phyloP scores from a whole-genome alignment of 306 rosid species.

The Vigna hirtella region DNA sequence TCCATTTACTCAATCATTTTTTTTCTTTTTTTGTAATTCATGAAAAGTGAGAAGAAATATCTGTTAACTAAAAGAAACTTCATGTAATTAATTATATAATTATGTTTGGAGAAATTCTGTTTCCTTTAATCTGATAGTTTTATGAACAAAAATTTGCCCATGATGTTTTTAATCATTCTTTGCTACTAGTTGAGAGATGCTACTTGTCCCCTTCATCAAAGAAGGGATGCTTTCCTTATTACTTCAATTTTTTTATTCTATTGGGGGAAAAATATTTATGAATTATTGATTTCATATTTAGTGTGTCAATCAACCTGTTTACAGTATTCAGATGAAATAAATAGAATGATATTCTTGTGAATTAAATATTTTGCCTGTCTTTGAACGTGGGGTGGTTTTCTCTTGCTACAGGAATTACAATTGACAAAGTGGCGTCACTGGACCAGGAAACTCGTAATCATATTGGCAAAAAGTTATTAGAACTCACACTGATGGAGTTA shows the following conservation, averaged over 20 bases:
- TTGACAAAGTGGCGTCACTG: conserved; percentile 86
- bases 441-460: conserved; percentile 87
- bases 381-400: conserved; percentile 42
- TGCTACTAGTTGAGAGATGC: conserved; percentile 1
- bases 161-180: conserved; percentile 19
- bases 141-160: neutral
- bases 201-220: neutral
- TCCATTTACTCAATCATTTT: conserved; percentile 9
- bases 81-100: neutral
- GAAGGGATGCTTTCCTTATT: conserved; percentile 25
- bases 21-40: conserved; percentile 10
- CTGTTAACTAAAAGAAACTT: neutral
- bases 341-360: conserved; percentile 5
- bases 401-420: conserved; percentile 78
- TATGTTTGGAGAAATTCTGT: conserved; percentile 20
- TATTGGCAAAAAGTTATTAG: conserved; percentile 86
- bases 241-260: conserved; percentile 12
- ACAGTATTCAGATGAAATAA: conserved; percentile 27
- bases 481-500: conserved; percentile 84
- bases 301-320: neutral
- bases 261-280: neutral
- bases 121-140: conserved; percentile 10
- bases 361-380: conserved; percentile 33
- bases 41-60: conserved; percentile 8
- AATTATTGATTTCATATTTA: conserved; percentile 3